A percentile compares a stretch with the other conserved stretches of the same genome.
Evolutionary conservation across 352 stramenopile genomes (phyloP).

Genomic region (Globisporangium heterothallicum): DNA sequence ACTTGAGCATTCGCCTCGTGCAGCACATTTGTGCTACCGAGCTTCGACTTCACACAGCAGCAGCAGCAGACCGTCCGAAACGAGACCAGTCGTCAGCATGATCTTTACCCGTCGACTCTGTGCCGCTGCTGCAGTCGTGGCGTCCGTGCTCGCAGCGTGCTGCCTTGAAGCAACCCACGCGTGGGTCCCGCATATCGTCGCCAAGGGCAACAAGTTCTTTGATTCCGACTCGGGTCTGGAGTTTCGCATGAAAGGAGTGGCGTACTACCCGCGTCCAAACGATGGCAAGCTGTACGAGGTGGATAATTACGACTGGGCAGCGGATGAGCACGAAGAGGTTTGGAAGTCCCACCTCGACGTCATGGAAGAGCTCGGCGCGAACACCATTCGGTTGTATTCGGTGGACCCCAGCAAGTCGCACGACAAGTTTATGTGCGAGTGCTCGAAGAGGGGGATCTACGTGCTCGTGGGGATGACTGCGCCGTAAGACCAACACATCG

Average conservation of each 20-base stretch:
- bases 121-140: background rate
- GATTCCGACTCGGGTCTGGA: constrained; percentile 36
- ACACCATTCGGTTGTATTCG: constrained; percentile 62
- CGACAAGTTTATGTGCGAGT: constrained; percentile 69
- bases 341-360: constrained; percentile 43
- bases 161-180: background rate
- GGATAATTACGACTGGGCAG: constrained; percentile 48
- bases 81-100: too few species aligned
- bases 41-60: too few species aligned
- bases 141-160: background rate
- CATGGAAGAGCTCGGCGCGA: constrained; percentile 54
- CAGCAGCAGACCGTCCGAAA: too few species aligned
- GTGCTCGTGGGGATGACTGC: constrained; percentile 38
- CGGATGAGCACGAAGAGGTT: constrained; percentile 39
- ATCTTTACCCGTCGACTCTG: background rate
- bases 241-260: constrained; percentile 56
- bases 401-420: constrained; percentile 51
- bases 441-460: constrained; percentile 39
- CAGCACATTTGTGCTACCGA: too few species aligned
- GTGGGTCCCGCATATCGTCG: background rate
- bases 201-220: constrained; percentile 72
- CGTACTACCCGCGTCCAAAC: constrained; percentile 61
- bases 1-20: too few species aligned
- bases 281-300: constrained; percentile 24
- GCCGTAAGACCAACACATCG: too few species aligned